Evolutionary conservation across 352 stramenopile species (phyloP).

Genomic region (Globisporangium heterothallicum): DNA sequence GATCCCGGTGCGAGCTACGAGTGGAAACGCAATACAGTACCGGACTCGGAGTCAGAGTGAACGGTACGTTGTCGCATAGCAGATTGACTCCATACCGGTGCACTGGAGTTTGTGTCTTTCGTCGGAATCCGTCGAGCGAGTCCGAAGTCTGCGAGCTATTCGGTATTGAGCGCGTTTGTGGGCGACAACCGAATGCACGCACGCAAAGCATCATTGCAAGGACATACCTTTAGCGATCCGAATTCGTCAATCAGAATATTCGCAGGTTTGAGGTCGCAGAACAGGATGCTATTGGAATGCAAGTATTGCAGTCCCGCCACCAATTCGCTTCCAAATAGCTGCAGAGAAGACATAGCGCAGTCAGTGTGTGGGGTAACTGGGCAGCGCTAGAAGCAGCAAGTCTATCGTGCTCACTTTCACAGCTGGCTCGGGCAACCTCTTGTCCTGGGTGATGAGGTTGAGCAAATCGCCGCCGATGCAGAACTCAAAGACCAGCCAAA

Average conservation of each 20-base stretch:
- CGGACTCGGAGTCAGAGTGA: background rate
- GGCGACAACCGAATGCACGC: too few species aligned
- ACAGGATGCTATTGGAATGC: conserved; percentile 84
- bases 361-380: too few species aligned
- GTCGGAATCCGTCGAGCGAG: conserved; percentile 79
- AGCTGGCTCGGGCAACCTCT: conserved; percentile 68
- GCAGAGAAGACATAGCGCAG: background rate
- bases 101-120: conserved; percentile 21
- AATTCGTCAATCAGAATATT: conserved; percentile 92
- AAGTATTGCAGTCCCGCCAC: conserved; percentile 85
- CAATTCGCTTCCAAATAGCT: conserved; percentile 72
- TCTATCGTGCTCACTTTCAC: conserved; percentile 40
- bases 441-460: conserved; percentile 88
- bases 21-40: background rate
- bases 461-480: conserved; percentile 89
- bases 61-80: too few species aligned
- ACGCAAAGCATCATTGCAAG: background rate
- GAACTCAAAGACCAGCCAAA: conserved; percentile 94
- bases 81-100: conserved; percentile 24
- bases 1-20: conserved; percentile 61
- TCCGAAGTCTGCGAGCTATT: conserved; percentile 87
- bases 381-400: background rate
- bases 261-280: conserved; percentile 88
- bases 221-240: conserved; percentile 81
- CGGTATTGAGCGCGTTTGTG: background rate